These are phyloP conservation scores for Stylosanthes scabra DNA, from an alignment of 331 rosid species.

Conservation along the genomic window DNA sequence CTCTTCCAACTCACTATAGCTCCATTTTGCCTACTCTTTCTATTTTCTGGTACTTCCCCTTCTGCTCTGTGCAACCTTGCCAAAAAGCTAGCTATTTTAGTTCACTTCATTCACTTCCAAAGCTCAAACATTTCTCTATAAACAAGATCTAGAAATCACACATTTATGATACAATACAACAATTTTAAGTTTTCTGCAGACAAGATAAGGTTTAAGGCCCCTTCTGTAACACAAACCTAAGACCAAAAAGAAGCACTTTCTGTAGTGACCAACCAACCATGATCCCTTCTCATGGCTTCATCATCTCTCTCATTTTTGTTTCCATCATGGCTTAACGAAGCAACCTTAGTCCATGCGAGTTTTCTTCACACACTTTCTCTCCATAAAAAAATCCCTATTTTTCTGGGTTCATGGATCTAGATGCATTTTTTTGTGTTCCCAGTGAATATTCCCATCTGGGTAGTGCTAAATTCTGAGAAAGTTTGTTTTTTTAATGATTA, in stretches of 20 bases:
- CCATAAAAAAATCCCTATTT: too few relatives aligned
- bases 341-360: constrained; percentile 66
- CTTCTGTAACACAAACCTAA: constrained; percentile 46
- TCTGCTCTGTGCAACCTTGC: constrained; percentile 12
- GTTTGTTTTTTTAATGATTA: constrained; percentile 24
- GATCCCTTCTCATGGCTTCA: constrained; percentile 63
- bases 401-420: constrained; percentile 39
- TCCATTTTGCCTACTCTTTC: constrained; percentile 17
- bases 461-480: constrained; percentile 43
- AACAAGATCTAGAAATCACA: constrained; percentile 28
- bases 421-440: not conserved
- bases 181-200: constrained; percentile 37
- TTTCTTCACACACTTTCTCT: constrained; percentile 15
- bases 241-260: constrained; percentile 34
- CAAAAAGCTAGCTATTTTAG: constrained; percentile 12
- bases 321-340: constrained; percentile 60
- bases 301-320: constrained; percentile 63
- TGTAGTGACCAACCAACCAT: constrained; percentile 42
- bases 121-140: constrained; percentile 20
- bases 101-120: not conserved
- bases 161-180: not conserved
- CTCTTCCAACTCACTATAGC: constrained; percentile 27
- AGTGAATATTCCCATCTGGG: constrained; percentile 40
- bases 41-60: not conserved
- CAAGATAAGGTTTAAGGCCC: constrained; percentile 37